Base-by-base conservation (phyloP, 805 yeast genomes). In the Scheffersomyces spartinae region DNA sequence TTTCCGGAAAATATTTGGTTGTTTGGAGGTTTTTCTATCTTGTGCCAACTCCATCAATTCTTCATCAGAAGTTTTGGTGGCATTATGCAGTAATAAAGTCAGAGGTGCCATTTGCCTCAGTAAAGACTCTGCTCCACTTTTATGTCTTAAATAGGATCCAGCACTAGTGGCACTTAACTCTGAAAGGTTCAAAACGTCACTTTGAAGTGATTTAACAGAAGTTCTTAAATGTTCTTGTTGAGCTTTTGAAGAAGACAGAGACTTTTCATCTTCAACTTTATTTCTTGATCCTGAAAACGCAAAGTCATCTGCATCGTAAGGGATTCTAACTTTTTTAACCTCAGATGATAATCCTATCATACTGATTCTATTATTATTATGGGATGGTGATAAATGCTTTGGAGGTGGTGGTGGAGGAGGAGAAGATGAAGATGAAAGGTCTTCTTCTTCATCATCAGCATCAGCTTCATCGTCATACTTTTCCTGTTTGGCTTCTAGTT, bases 81-180 rank as follows among this genome's bases (percentile, higher is more conserved):
- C n/a, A n/a, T n/a, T n/a, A n/a, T n/a, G n/a, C n/a, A n/a, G n/a
- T n/a, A n/a, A n/a, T n/a, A n/a, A n/a, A n/a, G n/a, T n/a, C n/a
- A n/a, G n/a, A n/a, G n/a, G n/a, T n/a, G n/a, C n/a, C n/a, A n/a
- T n/a, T n/a, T n/a, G n/a, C n/a, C n/a, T n/a, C n/a, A n/a, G n/a
- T n/a, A n/a, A n/a, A n/a, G 40, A 27, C 11, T 52, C 56, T 22
- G 38, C 46, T 18, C 74, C 74, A 42, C 57, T 61, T 39, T 68
- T 77, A 45, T 83, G 93, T 42, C 94, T 67, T 23, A 75, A 73
- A 31, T 74, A 73, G 16, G 93, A 80, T 0, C 93, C 94, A 1
- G 94, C 94, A 34, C 91, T 77, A 0, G 94, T 80, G 4, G 94
- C 94, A 53, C 91, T 79, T 34, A 80, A 66, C 45, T 81, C 91